These are phyloP conservation scores for Neonectria sp. DNA, from an alignment of 2,329 filamentous ascomycete species.

Conservation along the genomic window DNA sequence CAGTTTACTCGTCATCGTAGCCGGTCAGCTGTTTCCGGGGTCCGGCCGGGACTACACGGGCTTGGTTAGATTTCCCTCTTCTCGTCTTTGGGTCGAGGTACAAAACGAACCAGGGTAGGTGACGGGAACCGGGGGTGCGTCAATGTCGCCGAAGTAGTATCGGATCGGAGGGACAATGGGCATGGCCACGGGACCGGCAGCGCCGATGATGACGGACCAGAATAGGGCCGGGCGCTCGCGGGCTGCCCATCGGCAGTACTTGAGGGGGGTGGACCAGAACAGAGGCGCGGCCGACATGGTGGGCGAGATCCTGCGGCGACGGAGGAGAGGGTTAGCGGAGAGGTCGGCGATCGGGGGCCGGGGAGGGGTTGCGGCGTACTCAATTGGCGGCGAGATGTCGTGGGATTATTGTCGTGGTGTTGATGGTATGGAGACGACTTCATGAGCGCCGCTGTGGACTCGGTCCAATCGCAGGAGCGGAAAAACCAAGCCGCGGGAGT, in stretches of 20 bases:
- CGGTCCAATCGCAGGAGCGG: slow-evolving; percentile 48
- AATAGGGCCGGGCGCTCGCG: slow-evolving; percentile 93
- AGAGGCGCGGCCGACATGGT: slow-evolving; percentile 76
- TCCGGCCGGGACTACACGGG: slow-evolving; percentile 66
- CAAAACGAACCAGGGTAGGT: slow-evolving; percentile 89
- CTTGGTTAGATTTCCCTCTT: slow-evolving; percentile 24
- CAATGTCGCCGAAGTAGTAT: slow-evolving; percentile 79
- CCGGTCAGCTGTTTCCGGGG: slow-evolving; percentile 73
- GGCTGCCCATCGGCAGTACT: slow-evolving; percentile 90
- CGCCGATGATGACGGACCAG: slow-evolving; percentile 85
- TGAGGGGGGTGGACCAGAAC: slow-evolving; percentile 88
- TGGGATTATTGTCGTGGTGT: slow-evolving; percentile 42
- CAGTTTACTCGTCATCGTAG: slow-evolving; percentile 69
- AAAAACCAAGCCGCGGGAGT: slow-evolving; percentile 50
- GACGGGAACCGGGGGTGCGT: slow-evolving; percentile 81
- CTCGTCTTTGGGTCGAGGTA: not conserved
- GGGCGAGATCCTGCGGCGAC: slow-evolving; percentile 31
- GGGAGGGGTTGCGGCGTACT: slow-evolving; percentile 44
- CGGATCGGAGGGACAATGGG: slow-evolving; percentile 82
- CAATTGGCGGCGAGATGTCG: slow-evolving; percentile 52
- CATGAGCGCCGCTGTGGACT: slow-evolving; percentile 11
- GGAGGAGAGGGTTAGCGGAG: slow-evolving; percentile 5
- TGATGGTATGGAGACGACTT: slow-evolving; percentile 39
- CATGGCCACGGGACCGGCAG: slow-evolving; percentile 79
- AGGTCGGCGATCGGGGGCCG: not conserved